These are phyloP conservation scores for Leccinum solheimii DNA, from an alignment of 1,284 basidiomycete species.

Conservation along the genomic window DNA sequence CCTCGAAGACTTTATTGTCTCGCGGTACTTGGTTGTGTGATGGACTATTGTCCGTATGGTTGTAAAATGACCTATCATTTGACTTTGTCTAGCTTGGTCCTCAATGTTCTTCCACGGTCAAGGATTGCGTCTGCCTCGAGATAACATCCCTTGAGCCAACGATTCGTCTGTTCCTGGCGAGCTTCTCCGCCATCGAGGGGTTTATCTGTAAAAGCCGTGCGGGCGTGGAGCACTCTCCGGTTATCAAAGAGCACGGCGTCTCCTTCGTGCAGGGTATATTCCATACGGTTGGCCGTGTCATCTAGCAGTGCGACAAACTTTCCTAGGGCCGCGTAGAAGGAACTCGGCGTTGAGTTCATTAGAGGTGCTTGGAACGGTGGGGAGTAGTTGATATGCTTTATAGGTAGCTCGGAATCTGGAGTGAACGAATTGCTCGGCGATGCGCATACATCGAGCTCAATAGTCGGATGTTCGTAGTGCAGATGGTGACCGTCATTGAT, in stretches of 20 bases:
- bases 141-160: slow-evolving; percentile 78
- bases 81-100: slow-evolving; percentile 16
- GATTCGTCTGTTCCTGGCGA: slow-evolving; percentile 43
- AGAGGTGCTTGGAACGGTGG: slow-evolving; percentile 94
- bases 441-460: slow-evolving; percentile 55
- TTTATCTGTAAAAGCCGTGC: slow-evolving; percentile 73
- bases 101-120: slow-evolving; percentile 48
- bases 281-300: slow-evolving; percentile 53
- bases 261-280: slow-evolving; percentile 77
- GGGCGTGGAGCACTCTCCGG: slow-evolving; percentile 85
- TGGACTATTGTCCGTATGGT: background rate
- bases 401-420: slow-evolving; percentile 20
- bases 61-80: slow-evolving; percentile 1
- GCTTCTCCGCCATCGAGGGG: slow-evolving; percentile 11
- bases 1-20: background rate
- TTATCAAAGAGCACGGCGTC: slow-evolving; percentile 95
- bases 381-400: slow-evolving; percentile 84
- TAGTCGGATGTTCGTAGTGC: slow-evolving; percentile 77
- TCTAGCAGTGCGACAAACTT: slow-evolving; percentile 67
- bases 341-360: slow-evolving; percentile 45
- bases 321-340: slow-evolving; percentile 68
- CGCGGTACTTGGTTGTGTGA: background rate
- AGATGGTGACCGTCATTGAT: slow-evolving; percentile 89
- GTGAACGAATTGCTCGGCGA: slow-evolving; percentile 12
- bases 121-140: slow-evolving; percentile 68